Evolutionary conservation across 352 stramenopile species (phyloP).

Genomic region (Phytophthora aleatoria): DNA sequence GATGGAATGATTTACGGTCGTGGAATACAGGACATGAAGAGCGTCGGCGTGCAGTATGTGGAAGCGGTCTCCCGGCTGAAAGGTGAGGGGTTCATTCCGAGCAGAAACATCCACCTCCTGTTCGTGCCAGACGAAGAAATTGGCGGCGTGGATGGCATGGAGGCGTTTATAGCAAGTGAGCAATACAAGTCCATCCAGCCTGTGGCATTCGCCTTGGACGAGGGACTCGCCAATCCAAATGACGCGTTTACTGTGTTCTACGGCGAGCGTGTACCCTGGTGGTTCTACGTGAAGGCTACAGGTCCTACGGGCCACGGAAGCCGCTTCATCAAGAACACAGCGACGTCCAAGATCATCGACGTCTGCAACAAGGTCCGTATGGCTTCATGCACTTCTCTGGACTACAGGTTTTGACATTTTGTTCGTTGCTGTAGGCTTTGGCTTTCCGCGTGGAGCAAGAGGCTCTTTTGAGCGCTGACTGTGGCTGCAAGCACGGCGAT

Average conservation of each 20-base stretch:
- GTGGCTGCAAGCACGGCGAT: slow-evolving; percentile 92
- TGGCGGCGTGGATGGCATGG: slow-evolving; percentile 92
- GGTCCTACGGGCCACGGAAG: slow-evolving; percentile 86
- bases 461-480: slow-evolving; percentile 66
- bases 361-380: slow-evolving; percentile 71
- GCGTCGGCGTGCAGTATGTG: slow-evolving; percentile 95
- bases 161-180: slow-evolving; percentile 83
- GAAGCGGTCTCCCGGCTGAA: slow-evolving; percentile 86
- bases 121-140: slow-evolving; percentile 96
- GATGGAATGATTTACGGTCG: slow-evolving; percentile 94
- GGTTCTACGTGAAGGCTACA: slow-evolving; percentile 83
- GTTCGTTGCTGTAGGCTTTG: slow-evolving; percentile 53
- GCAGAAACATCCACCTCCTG: slow-evolving; percentile 90
- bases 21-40: slow-evolving; percentile 97
- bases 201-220: slow-evolving; percentile 93
- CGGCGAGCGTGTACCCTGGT: slow-evolving; percentile 93
- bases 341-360: slow-evolving; percentile 93
- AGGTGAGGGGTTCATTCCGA: slow-evolving; percentile 65
- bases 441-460: slow-evolving; percentile 91
- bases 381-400: background rate
- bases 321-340: slow-evolving; percentile 95
- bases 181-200: slow-evolving; percentile 83
- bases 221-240: slow-evolving; percentile 91
- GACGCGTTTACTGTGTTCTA: slow-evolving; percentile 96
- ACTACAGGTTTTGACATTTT: background rate